These are phyloP conservation scores for Rugosomyces carneus DNA, from an alignment of 1,284 basidiomycete genomes.

Conservation along the genomic window DNA sequence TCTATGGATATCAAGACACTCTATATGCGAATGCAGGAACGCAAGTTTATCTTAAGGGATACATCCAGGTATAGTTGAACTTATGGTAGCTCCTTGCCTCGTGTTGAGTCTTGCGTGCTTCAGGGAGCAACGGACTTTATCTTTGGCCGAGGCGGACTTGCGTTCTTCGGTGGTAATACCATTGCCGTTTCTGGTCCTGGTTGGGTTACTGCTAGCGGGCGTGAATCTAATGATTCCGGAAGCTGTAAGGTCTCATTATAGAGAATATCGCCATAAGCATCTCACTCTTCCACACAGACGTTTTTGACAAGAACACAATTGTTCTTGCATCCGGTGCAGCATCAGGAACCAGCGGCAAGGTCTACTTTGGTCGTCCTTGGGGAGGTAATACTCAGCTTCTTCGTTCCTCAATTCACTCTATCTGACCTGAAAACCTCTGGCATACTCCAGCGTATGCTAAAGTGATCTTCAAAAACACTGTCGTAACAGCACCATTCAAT, in stretches of 20 bases:
- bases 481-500: constrained; percentile 34
- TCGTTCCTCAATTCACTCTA: not conserved
- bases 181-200: constrained; percentile 37
- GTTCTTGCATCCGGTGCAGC: constrained; percentile 38
- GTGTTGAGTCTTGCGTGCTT: not conserved
- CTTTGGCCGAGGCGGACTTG: constrained; percentile 36
- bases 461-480: constrained; percentile 42
- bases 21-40: constrained; percentile 39
- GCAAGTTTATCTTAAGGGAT: constrained; percentile 41
- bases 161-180: constrained; percentile 43
- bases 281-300: constrained; percentile 24
- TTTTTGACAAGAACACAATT: constrained; percentile 43
- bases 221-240: constrained; percentile 38
- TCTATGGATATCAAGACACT: constrained; percentile 47
- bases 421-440: too few species aligned
- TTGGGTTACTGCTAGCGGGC: constrained; percentile 47
- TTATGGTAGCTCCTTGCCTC: not conserved
- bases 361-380: constrained; percentile 50
- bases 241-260: constrained; percentile 35
- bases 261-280: not conserved
- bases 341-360: constrained; percentile 33
- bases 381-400: constrained; percentile 23
- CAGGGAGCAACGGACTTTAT: constrained; percentile 54
- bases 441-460: constrained; percentile 25
- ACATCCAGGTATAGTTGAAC: constrained; percentile 34